Evolutionary conservation across 495 filamentous ascomycete genomes (phyloP), one percentile per base, ranked within the genome.

Genomic region (Penicillium paradoxum): DNA sequence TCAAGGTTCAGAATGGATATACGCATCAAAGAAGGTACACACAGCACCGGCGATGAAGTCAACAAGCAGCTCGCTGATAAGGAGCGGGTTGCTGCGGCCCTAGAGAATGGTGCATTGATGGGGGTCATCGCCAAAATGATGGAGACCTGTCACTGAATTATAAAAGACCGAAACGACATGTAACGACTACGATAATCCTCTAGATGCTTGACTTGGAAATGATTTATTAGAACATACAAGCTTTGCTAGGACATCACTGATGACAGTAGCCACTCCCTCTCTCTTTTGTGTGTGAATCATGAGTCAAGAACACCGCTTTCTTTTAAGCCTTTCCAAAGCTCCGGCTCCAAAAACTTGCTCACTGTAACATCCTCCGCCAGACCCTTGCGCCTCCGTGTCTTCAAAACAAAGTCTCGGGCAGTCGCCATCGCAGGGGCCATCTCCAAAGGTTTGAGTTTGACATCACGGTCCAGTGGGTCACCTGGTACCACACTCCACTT

Each of bases 41-140:
- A 97, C 64, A 89, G 85, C 57, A 95, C 95, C 37, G 92, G 85
- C 18, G 89, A 95, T 51, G 89, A 95, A 65, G 90, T 97, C 38
- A 97, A 91, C 72, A 95, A 96, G 74, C 95, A 98, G 65, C 71
- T 98, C 30, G 87, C 83, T 41, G 95, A 98, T 71, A 98, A 98
- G 75, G 93, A 98, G 72, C 78, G 93, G 54, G 93, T 98, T 29
- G 90, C 90, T 9, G 95, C 93, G 25, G 93, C 93, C 6, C 71
- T 97, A 60, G 95, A 98, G 71, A 98, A 98, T 69, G 86, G 85
- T 49, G 92, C 88, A 0, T 75, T 98, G 52, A 87, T 89, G 81
- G 82, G 83, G 44, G 87, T 97, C 15, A 74, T 98, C 58, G 81
- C 85, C 55, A 96, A 93, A 68, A 97, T 98, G 93, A 77, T 97